Base-by-base conservation (phyloP, 176 grass and related monocot species). In the Zoysia pacifica region DNA sequence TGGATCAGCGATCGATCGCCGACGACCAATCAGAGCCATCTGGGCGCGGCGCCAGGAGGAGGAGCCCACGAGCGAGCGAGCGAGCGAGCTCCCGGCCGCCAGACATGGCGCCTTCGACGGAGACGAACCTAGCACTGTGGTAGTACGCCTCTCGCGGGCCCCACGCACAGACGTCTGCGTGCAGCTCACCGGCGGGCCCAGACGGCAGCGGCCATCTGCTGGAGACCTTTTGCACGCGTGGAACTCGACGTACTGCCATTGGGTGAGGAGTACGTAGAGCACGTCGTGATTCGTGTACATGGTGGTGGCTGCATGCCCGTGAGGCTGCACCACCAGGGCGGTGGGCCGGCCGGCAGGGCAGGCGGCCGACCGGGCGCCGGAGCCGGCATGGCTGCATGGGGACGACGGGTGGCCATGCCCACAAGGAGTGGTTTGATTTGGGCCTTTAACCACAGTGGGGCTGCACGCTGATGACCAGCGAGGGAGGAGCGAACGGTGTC, bases 361-460 rank as follows among this genome's bases (percentile, higher is more conserved):
- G 60, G 36, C 62, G 62, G 60, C 83, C 75, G 77, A 86, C 84
- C 53, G 62, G 9, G 69, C 77, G 84, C 65, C 85, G 67, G 74
- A 72, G 75, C 13, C 35, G 6, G 79, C 19, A 20, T 48, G 46
- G 54, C 4, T 54, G 69, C 20, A 84, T 79, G 87, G 77, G 77
- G 42, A 4, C 50, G 18, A 50, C 70, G 86, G 16, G 63, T 9
- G 81, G 61, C 69, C 86, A 88, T 80, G 75, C 48, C 86, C 62
- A 67, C 49, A 62, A 53, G 36, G 60, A 66, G 49, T 50, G 67
- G 74, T 16, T 20, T 77, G 42, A 49, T 83, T 70, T 42, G 59
- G 83, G 44, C 41, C 59, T 82, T 72, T 72, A 48, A 43, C 74
- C 43, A 48, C 14, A 12, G 62, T 67, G 49, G 76, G 63, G 67